Percentiles rank a stretch among this genome's conserved stretches.
Evolutionary conservation across 768 basidiomycete genomes (phyloP).

Genomic region (Ramaria rubella): DNA sequence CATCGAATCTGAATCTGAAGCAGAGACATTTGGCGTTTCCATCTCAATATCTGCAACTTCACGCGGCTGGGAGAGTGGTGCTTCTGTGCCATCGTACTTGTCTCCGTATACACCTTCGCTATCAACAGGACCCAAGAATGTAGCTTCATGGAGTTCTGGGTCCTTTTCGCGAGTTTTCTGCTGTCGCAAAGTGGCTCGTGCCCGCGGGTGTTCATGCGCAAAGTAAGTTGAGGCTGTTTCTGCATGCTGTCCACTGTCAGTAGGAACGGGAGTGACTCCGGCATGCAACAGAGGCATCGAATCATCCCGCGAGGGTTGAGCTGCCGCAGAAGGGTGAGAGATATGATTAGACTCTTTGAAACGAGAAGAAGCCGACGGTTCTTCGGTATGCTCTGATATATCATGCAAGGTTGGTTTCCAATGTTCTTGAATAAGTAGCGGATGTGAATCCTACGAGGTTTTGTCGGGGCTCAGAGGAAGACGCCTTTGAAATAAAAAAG

Average conservation of each 20-base stretch:
- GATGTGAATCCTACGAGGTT: background rate
- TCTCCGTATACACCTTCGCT: background rate
- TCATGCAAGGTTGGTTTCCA: background rate
- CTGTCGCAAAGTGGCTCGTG: too few relatives aligned
- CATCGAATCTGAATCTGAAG: slow-evolving; percentile 5
- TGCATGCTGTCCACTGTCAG: too few relatives aligned
- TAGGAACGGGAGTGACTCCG: too few relatives aligned
- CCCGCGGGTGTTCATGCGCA: too few relatives aligned
- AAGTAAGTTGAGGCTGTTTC: too few relatives aligned
- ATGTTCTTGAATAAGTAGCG: background rate
- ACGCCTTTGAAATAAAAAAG: background rate
- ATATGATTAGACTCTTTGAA: background rate
- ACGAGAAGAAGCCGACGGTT: background rate
- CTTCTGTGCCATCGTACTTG: background rate
- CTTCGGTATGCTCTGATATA: background rate
- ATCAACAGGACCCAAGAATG: background rate
- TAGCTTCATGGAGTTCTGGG: background rate
- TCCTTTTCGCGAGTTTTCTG: background rate
- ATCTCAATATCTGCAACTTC: background rate
- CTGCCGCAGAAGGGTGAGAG: background rate
- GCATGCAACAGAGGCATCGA: too few relatives aligned
- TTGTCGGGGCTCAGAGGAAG: background rate
- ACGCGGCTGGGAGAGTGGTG: background rate
- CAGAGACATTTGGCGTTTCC: background rate
- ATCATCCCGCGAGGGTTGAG: background rate